Conservation (phyloP, 2,329 filamentous ascomycete species). For the Aureobasidium sp. region DNA sequence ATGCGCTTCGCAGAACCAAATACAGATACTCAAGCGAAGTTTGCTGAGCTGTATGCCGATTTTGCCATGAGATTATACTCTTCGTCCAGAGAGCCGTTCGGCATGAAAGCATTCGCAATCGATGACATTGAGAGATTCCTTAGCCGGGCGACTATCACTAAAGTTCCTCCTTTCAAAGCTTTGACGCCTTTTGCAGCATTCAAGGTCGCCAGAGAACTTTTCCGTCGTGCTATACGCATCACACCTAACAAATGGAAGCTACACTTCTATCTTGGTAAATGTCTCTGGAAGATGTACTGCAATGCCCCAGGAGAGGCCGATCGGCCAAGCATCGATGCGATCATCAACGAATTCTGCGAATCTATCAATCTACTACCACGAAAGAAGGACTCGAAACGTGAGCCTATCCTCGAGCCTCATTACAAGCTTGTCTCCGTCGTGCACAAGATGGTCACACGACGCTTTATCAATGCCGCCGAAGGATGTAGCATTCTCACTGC, state of each 20-base stretch:
- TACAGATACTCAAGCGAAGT: slow-evolving; percentile 47
- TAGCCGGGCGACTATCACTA: slow-evolving; percentile 53
- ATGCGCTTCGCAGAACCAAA: slow-evolving; percentile 50
- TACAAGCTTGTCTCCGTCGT: slow-evolving; percentile 81
- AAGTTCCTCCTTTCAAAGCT: slow-evolving; percentile 50
- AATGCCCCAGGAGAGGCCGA: not conserved
- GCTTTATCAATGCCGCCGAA: slow-evolving; percentile 39
- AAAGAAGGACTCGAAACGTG: slow-evolving; percentile 50
- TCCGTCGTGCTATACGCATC: slow-evolving; percentile 52
- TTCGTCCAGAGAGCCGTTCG: slow-evolving; percentile 60
- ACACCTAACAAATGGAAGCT: slow-evolving; percentile 57
- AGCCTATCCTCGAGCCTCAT: slow-evolving; percentile 83
- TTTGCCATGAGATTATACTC: slow-evolving; percentile 64
- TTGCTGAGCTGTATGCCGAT: slow-evolving; percentile 61
- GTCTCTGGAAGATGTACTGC: slow-evolving; percentile 62
- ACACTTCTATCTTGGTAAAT: slow-evolving; percentile 65
- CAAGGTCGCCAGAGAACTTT: slow-evolving; percentile 57
- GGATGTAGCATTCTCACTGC: slow-evolving; percentile 36
- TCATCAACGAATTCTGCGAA: slow-evolving; percentile 24
- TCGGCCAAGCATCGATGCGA: slow-evolving; percentile 13
- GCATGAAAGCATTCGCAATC: slow-evolving; percentile 59
- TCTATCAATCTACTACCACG: slow-evolving; percentile 55
- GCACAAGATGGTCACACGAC: slow-evolving; percentile 66
- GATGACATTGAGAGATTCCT: slow-evolving; percentile 56
- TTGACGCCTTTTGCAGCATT: slow-evolving; percentile 55